phyloP scores from a whole-genome alignment of 768 basidiomycete genomes.

The Symmetrospora coprosmae region DNA sequence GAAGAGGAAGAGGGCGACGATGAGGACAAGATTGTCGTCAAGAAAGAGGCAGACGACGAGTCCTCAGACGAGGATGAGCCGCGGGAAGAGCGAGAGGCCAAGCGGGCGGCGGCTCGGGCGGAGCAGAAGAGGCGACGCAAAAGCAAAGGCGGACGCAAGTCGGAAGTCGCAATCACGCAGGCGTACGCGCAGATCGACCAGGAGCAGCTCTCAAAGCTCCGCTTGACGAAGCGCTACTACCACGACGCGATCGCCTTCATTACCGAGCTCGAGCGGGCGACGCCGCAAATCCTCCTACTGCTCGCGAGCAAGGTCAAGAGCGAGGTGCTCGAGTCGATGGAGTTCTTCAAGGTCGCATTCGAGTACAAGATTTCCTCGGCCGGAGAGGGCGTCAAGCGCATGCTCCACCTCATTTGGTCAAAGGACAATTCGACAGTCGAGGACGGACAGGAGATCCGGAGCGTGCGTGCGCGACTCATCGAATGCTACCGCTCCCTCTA shows the following conservation, averaged over 20 bases:
- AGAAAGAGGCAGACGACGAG: slow-evolving; percentile 36
- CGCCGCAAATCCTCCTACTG: slow-evolving; percentile 49
- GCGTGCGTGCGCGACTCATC: slow-evolving; percentile 68
- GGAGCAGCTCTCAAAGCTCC: slow-evolving; percentile 51
- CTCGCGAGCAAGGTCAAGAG: slow-evolving; percentile 56
- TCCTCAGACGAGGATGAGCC: slow-evolving; percentile 27
- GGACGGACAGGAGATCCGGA: slow-evolving; percentile 57
- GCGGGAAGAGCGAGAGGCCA: slow-evolving; percentile 31
- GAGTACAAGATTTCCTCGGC: slow-evolving; percentile 69
- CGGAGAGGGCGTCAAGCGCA: slow-evolving; percentile 82
- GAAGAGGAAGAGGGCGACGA: slow-evolving; percentile 36
- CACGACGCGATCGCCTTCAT: slow-evolving; percentile 76
- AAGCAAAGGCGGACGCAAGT: slow-evolving; percentile 52
- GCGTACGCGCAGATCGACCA: slow-evolving; percentile 55
- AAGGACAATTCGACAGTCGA: slow-evolving; percentile 71
- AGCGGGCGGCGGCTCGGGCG: slow-evolving; percentile 29
- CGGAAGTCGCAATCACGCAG: slow-evolving; percentile 53
- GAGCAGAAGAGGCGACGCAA: slow-evolving; percentile 32
- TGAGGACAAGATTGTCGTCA: slow-evolving; percentile 27
- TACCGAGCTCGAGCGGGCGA: slow-evolving; percentile 48
- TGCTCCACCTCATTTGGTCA: slow-evolving; percentile 92
- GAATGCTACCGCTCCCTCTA: slow-evolving; percentile 79
- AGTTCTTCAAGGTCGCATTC: slow-evolving; percentile 71
- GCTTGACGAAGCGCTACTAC: slow-evolving; percentile 71
- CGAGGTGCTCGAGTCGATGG: slow-evolving; percentile 42